phyloP scores from a whole-genome alignment of 139 green algal species.

The Tetraselmis chui region DNA sequence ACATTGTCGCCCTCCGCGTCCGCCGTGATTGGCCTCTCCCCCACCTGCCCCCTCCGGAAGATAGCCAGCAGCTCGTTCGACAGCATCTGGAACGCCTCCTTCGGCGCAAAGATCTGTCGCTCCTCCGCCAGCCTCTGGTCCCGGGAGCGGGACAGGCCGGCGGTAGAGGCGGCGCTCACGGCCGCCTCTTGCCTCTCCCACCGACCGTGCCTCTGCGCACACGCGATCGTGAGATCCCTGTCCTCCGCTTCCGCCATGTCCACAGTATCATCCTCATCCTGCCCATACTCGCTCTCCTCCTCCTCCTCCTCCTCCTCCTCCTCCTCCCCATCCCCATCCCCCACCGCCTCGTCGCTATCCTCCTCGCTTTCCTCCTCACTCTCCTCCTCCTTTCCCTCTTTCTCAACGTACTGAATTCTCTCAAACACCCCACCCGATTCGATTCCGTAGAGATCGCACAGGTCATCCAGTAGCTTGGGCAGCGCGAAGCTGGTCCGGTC shows the following conservation, averaged over 20 bases:
- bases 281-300: conserved; percentile 11
- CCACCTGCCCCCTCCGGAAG: conserved; percentile 10
- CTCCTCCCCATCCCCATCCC: neutral
- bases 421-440: too few relatives aligned
- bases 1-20: conserved; percentile 35
- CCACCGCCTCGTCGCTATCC: conserved; percentile 11
- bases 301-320: neutral
- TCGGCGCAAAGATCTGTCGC: conserved; percentile 17
- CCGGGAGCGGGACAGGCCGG: neutral
- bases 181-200: conserved; percentile 8
- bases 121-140: conserved; percentile 12
- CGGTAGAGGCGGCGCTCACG: conserved; percentile 10
- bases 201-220: conserved; percentile 5
- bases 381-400: too few relatives aligned
- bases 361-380: too few relatives aligned
- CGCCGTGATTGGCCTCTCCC: conserved; percentile 23
- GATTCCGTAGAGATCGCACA: too few relatives aligned
- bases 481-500: too few relatives aligned
- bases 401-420: too few relatives aligned
- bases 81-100: conserved; percentile 49
- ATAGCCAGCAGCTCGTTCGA: conserved; percentile 56
- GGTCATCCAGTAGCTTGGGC: too few relatives aligned
- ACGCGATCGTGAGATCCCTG: neutral
- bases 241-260: too few relatives aligned
- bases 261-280: conserved; percentile 10